A percentile compares a stretch with the other conserved stretches of the same genome.
phyloP scores from a whole-genome alignment of 129 eudicot genomes.

The Pseudognaphalium luteoalbum region DNA sequence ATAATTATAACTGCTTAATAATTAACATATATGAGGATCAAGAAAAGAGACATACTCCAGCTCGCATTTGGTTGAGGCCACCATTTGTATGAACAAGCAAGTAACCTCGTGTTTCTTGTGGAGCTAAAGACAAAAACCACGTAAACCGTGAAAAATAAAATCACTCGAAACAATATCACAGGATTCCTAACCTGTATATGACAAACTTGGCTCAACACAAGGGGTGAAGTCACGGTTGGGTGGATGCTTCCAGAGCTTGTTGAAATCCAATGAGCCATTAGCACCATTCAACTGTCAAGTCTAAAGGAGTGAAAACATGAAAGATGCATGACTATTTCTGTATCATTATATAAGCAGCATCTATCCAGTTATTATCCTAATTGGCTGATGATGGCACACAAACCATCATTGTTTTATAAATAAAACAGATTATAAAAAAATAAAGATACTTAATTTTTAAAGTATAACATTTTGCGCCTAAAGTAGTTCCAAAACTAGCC shows the following conservation, averaged over 20 bases:
- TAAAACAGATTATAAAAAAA: background rate
- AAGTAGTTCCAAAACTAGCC: background rate
- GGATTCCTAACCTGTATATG: conserved; percentile 51
- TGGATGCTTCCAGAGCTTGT: conserved; percentile 91
- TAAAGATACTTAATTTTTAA: background rate
- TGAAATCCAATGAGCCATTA: conserved; percentile 46
- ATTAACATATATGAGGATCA: conserved; percentile 12
- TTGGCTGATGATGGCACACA: background rate
- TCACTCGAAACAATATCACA: conserved; percentile 6
- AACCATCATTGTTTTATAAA: background rate
- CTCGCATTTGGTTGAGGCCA: conserved; percentile 99
- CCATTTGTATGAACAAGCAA: conserved; percentile 96
- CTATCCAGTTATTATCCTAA: conserved; percentile 3
- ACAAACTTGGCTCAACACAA: conserved; percentile 61
- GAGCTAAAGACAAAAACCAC: conserved; percentile 44
- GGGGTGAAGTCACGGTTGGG: conserved; percentile 77
- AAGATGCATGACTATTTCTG: conserved; percentile 60
- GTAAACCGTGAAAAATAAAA: background rate
- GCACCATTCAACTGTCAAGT: conserved; percentile 95
- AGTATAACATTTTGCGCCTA: background rate
- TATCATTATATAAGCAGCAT: conserved; percentile 27
- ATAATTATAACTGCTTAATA: background rate
- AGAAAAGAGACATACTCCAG: conserved; percentile 65
- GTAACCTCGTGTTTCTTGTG: conserved; percentile 79
- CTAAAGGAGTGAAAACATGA: conserved; percentile 90